phyloP scores from a whole-genome alignment of 2,329 filamentous ascomycete genomes.

The Colletotrichum euphorbiae region DNA sequence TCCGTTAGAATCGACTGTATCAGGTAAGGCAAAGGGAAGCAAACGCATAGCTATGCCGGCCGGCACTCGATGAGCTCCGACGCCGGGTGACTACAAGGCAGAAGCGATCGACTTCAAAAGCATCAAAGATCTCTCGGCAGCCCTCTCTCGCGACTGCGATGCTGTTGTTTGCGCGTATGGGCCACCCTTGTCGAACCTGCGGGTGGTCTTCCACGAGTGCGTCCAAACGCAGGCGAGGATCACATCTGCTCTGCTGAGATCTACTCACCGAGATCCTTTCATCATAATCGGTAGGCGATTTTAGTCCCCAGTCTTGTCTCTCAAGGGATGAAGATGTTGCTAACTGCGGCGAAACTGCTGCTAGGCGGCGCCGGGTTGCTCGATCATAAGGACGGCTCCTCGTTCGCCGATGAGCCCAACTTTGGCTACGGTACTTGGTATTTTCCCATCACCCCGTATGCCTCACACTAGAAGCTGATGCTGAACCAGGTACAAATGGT shows the following conservation, averaged over 20 bases:
- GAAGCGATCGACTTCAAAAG: not conserved
- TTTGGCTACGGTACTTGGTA: not conserved
- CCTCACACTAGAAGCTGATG: not conserved
- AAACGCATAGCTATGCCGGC: too few relatives aligned
- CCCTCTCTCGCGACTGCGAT: not conserved
- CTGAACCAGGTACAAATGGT: not conserved
- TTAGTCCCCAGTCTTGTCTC: not conserved
- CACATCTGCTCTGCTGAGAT: not conserved
- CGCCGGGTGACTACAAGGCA: not conserved
- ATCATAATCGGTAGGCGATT: not conserved
- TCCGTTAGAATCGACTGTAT: too few relatives aligned
- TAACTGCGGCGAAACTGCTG: not conserved
- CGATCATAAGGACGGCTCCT: not conserved
- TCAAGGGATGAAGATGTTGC: not conserved
- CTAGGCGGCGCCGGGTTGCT: constrained; percentile 4
- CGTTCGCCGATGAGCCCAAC: not conserved
- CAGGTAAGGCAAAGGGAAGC: too few relatives aligned
- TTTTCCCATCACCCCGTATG: accelerated
- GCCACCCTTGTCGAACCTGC: not conserved
- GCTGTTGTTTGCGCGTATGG: constrained; percentile 15
- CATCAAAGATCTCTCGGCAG: not conserved
- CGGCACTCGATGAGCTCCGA: too few relatives aligned
- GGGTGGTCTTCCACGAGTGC: not conserved
- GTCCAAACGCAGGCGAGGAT: constrained; percentile 11
- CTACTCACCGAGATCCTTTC: not conserved